A percentile compares a stretch with the other conserved stretches of the same genome.
Evolutionary conservation across 1,284 basidiomycete species (phyloP).

Genomic region (Cutaneotrichosporon dermatis): DNA sequence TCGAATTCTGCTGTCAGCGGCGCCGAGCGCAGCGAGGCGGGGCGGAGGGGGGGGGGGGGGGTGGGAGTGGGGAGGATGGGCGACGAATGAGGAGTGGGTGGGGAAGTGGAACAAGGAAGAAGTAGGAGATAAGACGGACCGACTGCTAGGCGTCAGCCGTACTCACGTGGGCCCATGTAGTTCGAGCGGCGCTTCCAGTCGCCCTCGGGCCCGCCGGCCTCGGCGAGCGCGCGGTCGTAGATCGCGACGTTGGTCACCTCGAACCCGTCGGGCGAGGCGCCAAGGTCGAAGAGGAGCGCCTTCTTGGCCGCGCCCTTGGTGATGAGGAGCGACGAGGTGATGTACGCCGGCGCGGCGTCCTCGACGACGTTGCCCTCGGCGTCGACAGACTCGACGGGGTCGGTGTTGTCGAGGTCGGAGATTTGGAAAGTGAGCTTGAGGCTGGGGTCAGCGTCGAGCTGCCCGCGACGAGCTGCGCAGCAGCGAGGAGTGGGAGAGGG

Average conservation of each 20-base stretch:
- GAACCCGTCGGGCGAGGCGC: conserved; percentile 78
- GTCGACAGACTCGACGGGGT: conserved; percentile 17
- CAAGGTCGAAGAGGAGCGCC: conserved; percentile 71
- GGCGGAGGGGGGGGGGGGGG: background rate
- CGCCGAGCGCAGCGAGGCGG: background rate
- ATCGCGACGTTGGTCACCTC: conserved; percentile 78
- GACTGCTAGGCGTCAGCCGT: background rate
- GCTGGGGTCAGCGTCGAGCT: conserved; percentile 23
- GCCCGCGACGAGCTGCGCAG: no score
- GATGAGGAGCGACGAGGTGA: conserved; percentile 59
- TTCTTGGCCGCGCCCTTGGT: conserved; percentile 63
- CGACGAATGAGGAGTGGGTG: no score
- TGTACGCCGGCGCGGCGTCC: conserved; percentile 63
- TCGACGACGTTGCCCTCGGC: conserved; percentile 17
- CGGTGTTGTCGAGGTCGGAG: conserved; percentile 42
- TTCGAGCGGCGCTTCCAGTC: conserved; percentile 88
- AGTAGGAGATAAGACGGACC: background rate
- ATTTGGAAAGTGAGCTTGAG: conserved; percentile 48
- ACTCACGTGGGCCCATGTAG: conserved; percentile 82
- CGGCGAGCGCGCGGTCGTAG: conserved; percentile 75
- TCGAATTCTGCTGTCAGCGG: conserved; percentile 60
- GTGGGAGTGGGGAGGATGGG: background rate
- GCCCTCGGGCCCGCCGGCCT: conserved; percentile 75
- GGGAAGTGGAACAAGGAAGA: no score
- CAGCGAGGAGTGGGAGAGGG: background rate